Base-by-base conservation (phyloP, 2,329 filamentous ascomycete species). In the Sarocladium oryzae region DNA sequence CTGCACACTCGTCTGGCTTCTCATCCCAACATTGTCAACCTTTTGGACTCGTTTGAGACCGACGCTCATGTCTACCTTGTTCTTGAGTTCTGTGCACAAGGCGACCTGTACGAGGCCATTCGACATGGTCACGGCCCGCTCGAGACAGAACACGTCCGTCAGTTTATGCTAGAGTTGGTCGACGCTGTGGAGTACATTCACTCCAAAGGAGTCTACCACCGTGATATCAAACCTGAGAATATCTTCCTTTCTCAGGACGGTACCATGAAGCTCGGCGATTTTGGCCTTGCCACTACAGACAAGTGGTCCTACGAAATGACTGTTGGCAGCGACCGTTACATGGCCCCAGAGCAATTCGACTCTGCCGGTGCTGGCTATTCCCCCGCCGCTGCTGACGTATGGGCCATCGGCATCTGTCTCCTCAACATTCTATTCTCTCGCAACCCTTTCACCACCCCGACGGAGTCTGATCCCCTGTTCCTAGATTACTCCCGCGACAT, bases 141-240 rank as follows among this genome's bases (percentile, higher is more conserved):
- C 49, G 89, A 96, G 75, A 97, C 93, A 2, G 90, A 96, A 66
- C 91, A 99, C 67, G 93, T 99, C 54, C 89, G 93, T 57, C 88
- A 89, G 57, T 96, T 97, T 75, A 97, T 99, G 93, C 76, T 96
- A 54, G 84, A 99, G 71, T 82, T 99, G 30, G 81, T 99, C 50
- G 85, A 88, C 65, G 89, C 92, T 49, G 87, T 99, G 48, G 84
- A 88, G 56, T 91, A 89, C 69, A 89, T 96, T 71, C 93, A 99
- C 69, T 79, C 81, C 56, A 91, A 91, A 68, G 91, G 89, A 57
- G 82, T 97, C 64, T 96, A 90, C 68, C 93, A 99, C 66, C 88
- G 93, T 55, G 93, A 99, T 69, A 96, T 99, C 81, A 99, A 99
- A 75, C 93, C 93, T 0, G 93, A 99, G 78, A 99, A 99, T 76